Percentiles rank a stretch among this genome's conserved stretches.
Evolutionary conservation across 306 rosid species (phyloP).

Genomic region (Trifolium subterraneum): DNA sequence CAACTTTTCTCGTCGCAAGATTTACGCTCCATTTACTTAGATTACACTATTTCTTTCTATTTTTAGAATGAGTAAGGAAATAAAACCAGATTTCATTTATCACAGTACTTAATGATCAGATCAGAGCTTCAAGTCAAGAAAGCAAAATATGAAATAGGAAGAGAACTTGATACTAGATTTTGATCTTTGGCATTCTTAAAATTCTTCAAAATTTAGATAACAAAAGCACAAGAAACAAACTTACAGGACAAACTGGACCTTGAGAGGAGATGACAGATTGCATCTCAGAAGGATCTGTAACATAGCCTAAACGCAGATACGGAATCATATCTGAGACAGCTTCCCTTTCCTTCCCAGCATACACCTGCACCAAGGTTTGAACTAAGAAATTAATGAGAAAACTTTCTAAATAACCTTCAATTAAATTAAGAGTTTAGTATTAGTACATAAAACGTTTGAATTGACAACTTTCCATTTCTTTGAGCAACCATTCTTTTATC

Average conservation of each 20-base stretch:
- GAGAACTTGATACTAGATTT: constrained; percentile 21
- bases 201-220: constrained; percentile 27
- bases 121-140: constrained; percentile 37
- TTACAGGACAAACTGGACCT: constrained; percentile 96
- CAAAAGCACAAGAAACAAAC: constrained; percentile 43
- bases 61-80: constrained; percentile 14
- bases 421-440: constrained; percentile 36
- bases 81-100: constrained; percentile 12
- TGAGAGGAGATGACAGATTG: constrained; percentile 92
- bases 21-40: constrained; percentile 22
- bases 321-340: constrained; percentile 86
- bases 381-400: constrained; percentile 37
- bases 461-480: constrained; percentile 84
- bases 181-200: constrained; percentile 34
- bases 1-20: constrained; percentile 31
- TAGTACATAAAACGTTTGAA: constrained; percentile 75
- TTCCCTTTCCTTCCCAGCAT: constrained; percentile 84
- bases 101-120: background rate
- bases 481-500: constrained; percentile 96
- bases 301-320: constrained; percentile 89
- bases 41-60: background rate
- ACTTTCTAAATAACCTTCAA: constrained; percentile 22
- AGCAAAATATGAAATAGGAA: constrained; percentile 29
- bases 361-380: constrained; percentile 57
- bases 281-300: constrained; percentile 96